phyloP scores from a whole-genome alignment of 148 eudicot species.

The Camellia lanceoleosa region DNA sequence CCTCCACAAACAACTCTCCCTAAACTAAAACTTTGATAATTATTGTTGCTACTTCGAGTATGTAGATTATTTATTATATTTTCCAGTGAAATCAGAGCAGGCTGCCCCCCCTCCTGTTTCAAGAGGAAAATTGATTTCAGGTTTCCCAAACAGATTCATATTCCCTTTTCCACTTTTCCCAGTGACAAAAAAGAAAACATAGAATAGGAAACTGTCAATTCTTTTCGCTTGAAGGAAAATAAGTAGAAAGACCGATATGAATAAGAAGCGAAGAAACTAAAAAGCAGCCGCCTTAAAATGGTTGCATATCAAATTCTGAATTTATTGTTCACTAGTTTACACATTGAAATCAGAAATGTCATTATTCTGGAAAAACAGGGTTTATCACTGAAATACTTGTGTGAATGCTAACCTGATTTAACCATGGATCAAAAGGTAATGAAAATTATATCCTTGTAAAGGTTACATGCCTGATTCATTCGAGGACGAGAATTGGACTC shows the following conservation, averaged over 20 bases:
- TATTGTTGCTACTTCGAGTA: no score
- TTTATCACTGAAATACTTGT: not conserved
- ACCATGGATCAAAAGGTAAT: not conserved
- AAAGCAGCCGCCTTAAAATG: not conserved
- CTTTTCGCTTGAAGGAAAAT: not conserved
- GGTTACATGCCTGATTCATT: conserved; percentile 71
- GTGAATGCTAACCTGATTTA: not conserved
- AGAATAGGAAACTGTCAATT: no score
- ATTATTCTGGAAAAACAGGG: not conserved
- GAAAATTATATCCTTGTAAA: not conserved
- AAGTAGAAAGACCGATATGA: not conserved
- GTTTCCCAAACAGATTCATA: no score
- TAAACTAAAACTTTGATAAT: no score
- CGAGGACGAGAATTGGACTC: conserved; percentile 65
- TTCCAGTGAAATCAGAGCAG: no score
- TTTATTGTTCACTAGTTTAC: not conserved
- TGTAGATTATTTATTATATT: no score
- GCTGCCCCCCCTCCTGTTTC: no score
- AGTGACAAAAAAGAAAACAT: no score
- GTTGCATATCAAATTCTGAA: not conserved
- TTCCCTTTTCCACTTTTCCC: no score
- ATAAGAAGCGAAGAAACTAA: not conserved
- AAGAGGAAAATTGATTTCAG: no score
- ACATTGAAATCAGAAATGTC: not conserved
- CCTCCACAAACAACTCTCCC: no score